Percentiles rank a stretch among this genome's conserved stretches.
Evolutionary conservation across 139 green algal genomes (phyloP).

Genomic region (Chlamydomonas incerta): DNA sequence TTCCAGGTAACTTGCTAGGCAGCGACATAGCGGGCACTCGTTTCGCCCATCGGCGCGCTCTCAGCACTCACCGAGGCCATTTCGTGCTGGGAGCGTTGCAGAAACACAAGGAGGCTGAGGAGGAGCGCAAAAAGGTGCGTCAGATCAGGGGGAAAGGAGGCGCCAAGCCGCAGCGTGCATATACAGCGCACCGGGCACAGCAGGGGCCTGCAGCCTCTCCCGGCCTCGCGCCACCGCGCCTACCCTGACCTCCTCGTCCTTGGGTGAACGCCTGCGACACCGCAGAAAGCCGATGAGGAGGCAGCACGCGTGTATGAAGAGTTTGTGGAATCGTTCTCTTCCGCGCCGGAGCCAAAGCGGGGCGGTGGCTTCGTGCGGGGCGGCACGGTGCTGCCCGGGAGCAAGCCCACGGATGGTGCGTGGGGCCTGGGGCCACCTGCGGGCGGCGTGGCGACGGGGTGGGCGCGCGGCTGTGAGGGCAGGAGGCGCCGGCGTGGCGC

Average conservation of each 20-base stretch:
- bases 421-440: no score
- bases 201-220: no score
- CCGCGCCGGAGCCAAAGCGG: slow-evolving; percentile 51
- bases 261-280: no score
- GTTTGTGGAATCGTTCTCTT: slow-evolving; percentile 90
- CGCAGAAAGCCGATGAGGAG: slow-evolving; percentile 85
- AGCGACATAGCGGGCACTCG: no score
- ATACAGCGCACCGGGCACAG: not conserved
- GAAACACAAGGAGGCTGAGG: slow-evolving; percentile 91
- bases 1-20: slow-evolving; percentile 69
- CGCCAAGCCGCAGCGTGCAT: not conserved
- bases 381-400: slow-evolving; percentile 76
- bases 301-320: slow-evolving; percentile 91
- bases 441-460: no score
- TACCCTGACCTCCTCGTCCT: no score
- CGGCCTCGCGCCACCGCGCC: no score
- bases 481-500: no score
- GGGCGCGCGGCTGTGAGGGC: no score
- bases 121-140: slow-evolving; percentile 75
- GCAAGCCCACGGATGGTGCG: slow-evolving; percentile 46
- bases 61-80: no score
- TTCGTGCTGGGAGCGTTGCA: slow-evolving; percentile 50
- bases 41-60: no score
- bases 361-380: slow-evolving; percentile 68
- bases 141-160: not conserved